Evolutionary conservation across 192 early-diverging fungal species (phyloP).

Genomic region (Backusella tuberculispora): DNA sequence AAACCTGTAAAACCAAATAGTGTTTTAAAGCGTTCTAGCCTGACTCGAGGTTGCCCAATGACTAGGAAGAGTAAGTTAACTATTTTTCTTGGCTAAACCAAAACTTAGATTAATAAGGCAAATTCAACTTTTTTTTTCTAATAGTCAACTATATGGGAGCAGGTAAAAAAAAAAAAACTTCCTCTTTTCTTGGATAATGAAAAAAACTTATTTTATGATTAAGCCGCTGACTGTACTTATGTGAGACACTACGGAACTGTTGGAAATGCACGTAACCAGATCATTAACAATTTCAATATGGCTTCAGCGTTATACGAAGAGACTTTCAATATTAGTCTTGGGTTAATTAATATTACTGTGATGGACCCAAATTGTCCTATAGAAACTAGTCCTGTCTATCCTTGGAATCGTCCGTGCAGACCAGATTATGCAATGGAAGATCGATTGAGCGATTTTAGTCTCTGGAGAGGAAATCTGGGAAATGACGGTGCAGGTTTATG

Average conservation of each 20-base stretch:
- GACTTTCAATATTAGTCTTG: constrained; percentile 85
- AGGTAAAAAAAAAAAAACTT: constrained; percentile 26
- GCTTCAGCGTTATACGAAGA: constrained; percentile 83
- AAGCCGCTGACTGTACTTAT: constrained; percentile 79
- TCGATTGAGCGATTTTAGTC: constrained; percentile 85
- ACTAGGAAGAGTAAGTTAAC: constrained; percentile 20
- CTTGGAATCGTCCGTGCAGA: constrained; percentile 84
- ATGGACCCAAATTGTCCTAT: constrained; percentile 65
- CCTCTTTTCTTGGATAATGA: background rate
- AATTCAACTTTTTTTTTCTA: background rate
- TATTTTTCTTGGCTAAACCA: background rate
- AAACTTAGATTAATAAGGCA: background rate
- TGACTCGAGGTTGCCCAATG: constrained; percentile 15
- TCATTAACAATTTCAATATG: constrained; percentile 82
- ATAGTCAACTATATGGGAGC: constrained; percentile 44
- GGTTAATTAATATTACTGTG: constrained; percentile 78
- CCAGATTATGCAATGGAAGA: constrained; percentile 67
- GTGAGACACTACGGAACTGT: constrained; percentile 57
- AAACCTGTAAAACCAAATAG: background rate
- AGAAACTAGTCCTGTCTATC: constrained; percentile 24
- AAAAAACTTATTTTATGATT: background rate
- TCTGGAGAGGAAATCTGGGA: constrained; percentile 78
- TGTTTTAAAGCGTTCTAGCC: background rate
- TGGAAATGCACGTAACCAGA: constrained; percentile 65
- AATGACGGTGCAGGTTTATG: constrained; percentile 85